Evolutionary conservation across 2,329 filamentous ascomycete genomes (phyloP).

Genomic region (Xylariaceae sp.): DNA sequence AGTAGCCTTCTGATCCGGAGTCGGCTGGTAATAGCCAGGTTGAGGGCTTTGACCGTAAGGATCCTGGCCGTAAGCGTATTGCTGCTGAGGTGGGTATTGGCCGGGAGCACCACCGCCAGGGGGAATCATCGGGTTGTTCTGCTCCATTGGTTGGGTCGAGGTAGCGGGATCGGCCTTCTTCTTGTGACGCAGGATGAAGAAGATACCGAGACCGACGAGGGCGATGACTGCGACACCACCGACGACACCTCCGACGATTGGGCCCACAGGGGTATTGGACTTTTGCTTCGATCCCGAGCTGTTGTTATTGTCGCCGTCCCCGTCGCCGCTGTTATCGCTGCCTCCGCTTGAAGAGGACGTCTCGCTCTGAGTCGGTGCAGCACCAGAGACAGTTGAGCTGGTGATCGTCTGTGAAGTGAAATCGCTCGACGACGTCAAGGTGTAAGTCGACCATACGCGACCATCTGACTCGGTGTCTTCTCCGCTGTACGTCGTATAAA

Average conservation of each 20-base stretch:
- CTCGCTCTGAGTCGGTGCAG: background rate
- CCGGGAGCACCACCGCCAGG: background rate
- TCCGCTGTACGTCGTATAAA: constrained; percentile 40
- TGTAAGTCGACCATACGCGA: constrained; percentile 27
- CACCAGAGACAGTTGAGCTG: constrained; percentile 7
- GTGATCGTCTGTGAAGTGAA: constrained; percentile 7
- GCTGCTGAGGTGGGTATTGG: constrained; percentile 16
- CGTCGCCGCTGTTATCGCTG: background rate
- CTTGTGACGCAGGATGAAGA: constrained; percentile 38
- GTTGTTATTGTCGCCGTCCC: background rate
- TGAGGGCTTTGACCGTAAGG: constrained; percentile 17
- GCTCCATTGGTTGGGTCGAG: constrained; percentile 14
- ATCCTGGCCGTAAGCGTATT: constrained; percentile 19
- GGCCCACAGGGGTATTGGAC: constrained; percentile 32
- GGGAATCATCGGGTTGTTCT: constrained; percentile 7
- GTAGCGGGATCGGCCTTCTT: constrained; percentile 18
- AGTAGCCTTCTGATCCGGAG: constrained; percentile 20
- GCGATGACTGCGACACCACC: constrained; percentile 42
- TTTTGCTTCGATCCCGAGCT: constrained; percentile 3
- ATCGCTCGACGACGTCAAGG: background rate
- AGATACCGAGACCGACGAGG: constrained; percentile 37
- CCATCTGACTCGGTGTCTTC: constrained; percentile 35
- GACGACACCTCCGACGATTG: constrained; percentile 45
- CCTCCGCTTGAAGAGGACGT: background rate
- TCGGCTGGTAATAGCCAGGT: constrained; percentile 15